These are phyloP conservation scores for Pseudogymnoascus sp. DNA, from an alignment of 2,329 filamentous ascomycete species.

Conservation along the genomic window DNA sequence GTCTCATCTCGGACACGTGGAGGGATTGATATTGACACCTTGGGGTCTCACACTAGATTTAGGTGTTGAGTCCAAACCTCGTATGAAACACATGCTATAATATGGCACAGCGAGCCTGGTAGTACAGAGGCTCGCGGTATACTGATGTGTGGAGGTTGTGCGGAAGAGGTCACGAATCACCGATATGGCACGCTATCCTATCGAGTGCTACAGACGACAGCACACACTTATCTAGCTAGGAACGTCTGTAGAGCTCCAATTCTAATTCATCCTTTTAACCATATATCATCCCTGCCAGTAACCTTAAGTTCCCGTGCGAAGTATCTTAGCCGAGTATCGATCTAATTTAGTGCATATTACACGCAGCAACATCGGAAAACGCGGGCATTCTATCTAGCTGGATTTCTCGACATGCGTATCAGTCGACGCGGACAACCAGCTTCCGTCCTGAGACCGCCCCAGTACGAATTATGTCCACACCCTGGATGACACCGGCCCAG, in stretches of 20 bases:
- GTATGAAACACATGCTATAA: conserved; percentile 7
- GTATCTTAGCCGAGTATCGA: background rate
- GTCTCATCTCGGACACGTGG: background rate
- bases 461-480: conserved; percentile 13
- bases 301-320: background rate
- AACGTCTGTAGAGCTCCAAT: background rate
- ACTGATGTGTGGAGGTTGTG: background rate
- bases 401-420: background rate
- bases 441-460: conserved; percentile 18
- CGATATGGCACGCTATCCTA: background rate
- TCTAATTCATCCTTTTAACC: background rate
- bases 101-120: conserved; percentile 10
- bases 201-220: background rate
- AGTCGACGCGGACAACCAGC: conserved; percentile 14
- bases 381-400: background rate
- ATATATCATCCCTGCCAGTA: background rate
- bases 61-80: conserved; percentile 8
- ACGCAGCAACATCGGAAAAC: background rate
- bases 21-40: conserved; percentile 10
- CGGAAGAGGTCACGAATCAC: background rate
- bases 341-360: background rate
- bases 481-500: conserved; percentile 15
- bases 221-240: background rate
- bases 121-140: conserved; percentile 9
- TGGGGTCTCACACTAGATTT: conserved; percentile 7